These are phyloP conservation scores for Kwoniella bestiolae DNA, from an alignment of 768 basidiomycete species.

Conservation along the genomic window DNA sequence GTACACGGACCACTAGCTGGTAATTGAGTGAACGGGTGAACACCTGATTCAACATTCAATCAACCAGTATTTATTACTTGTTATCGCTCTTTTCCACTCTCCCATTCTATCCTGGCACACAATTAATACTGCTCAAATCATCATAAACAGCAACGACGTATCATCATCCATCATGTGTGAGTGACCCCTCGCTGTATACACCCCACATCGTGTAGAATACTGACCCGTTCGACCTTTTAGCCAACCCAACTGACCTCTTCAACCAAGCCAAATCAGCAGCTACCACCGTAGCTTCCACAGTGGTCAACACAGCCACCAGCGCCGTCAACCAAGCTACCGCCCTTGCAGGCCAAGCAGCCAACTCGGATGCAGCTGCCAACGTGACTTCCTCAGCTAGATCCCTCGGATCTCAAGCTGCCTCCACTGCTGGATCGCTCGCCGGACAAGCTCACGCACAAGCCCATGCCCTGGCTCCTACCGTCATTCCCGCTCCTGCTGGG, in stretches of 20 bases:
- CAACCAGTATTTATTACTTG: neutral
- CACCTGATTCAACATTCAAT: neutral
- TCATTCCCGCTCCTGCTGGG: slow-evolving; percentile 46
- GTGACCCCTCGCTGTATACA: neutral
- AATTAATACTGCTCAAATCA: no score
- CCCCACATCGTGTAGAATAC: neutral
- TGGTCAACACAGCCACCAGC: slow-evolving; percentile 37
- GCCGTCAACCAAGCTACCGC: slow-evolving; percentile 37
- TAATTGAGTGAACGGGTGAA: neutral
- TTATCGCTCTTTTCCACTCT: neutral
- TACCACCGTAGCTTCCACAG: slow-evolving; percentile 30
- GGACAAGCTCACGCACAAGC: slow-evolving; percentile 52
- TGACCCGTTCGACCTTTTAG: neutral
- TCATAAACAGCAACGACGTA: neutral
- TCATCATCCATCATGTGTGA: neutral
- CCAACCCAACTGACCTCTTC: slow-evolving; percentile 44
- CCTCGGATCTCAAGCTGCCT: slow-evolving; percentile 35
- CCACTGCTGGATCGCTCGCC: slow-evolving; percentile 39
- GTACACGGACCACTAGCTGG: neutral
- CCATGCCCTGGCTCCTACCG: slow-evolving; percentile 43
- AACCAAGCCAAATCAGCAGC: slow-evolving; percentile 53
- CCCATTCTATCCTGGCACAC: neutral
- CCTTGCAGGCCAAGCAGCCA: slow-evolving; percentile 46
- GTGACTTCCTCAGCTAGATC: slow-evolving; percentile 36
- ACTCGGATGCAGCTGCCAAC: slow-evolving; percentile 40